Evolutionary conservation across 331 rosid species (phyloP), one percentile per base, ranked within the genome.

Genomic region (Ulmus americana): DNA sequence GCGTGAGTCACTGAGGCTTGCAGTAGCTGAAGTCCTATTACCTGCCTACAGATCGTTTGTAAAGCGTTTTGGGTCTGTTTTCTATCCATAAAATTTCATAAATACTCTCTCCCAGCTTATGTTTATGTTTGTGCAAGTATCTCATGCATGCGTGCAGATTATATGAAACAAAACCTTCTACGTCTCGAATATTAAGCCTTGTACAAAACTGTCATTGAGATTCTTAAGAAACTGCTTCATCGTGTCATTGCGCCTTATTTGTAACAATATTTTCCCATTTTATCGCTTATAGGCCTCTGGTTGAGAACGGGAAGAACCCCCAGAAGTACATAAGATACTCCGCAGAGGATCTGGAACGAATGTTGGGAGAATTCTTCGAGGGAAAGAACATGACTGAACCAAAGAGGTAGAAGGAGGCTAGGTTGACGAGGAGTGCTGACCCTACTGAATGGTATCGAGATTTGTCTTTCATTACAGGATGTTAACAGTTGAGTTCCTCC

Each of bases 1-100:
- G 77, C 90, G 95, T 73, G 97, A 94, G 71, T 94, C 98, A 72
- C 85, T 89, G 42, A 82, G 97, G 75, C 98, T 94, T 64, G 94
- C 97, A 0, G 97, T 94, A 66, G 95, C 98, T 46, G 98, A 94
- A 89, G 95, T 94, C 75, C 75, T 94, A 64, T 72, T 94, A 76
- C 98, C 98, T 6, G 98, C 98, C 9, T 89, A 94, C 79, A 79
- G 98, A 76, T 89, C 97, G 8, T 94, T 87, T 55, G 87, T 89
- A 45, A 94, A 85, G 74, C 97, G 98, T 40, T 89, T 80, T 16
- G 98, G 95, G 98, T 89, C 42, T 3, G 88, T 88, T 70, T 64
- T 63, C 38, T 14, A 28, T 55, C 8, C 11, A 35, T 28, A 7
- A 11, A 48, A 48, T 4, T 48, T 10, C 12, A 7, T 3, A 28